These are phyloP conservation scores for Globisporangium okanoganense DNA, from an alignment of 352 stramenopile species.

Conservation along the genomic window DNA sequence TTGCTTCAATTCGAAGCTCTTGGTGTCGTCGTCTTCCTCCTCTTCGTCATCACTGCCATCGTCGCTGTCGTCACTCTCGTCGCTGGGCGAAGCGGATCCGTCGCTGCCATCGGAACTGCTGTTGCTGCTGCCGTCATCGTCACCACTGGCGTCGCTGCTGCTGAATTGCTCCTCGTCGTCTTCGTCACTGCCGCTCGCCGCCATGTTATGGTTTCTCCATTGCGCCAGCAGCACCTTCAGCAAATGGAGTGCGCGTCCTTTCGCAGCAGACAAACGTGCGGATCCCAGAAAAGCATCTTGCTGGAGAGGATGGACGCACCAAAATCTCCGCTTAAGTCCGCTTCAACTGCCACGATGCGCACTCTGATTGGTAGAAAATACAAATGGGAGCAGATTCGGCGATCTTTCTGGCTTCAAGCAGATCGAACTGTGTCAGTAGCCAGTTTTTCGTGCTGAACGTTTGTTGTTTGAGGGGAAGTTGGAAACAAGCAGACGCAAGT, in stretches of 20 bases:
- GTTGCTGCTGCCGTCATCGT: conserved; percentile 14
- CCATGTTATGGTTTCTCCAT: neutral
- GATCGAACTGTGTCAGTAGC: neutral
- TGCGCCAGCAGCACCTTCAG: neutral
- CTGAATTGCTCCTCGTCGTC: conserved; percentile 15
- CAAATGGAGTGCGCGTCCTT: conserved; percentile 1
- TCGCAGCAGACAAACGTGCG: conserved; percentile 3
- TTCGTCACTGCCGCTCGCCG: conserved; percentile 16
- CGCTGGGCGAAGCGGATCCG: neutral
- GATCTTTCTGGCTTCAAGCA: conserved; percentile 18
- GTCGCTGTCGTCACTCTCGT: neutral
- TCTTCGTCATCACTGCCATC: conserved; percentile 13
- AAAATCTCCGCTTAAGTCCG: conserved; percentile 7
- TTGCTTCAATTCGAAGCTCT: conserved; percentile 19
- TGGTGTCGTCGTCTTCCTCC: neutral
- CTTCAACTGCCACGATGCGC: conserved; percentile 1
- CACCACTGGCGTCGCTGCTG: conserved; percentile 8
- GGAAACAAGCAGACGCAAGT: neutral
- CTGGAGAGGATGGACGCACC: conserved; percentile 4
- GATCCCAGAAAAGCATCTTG: neutral
- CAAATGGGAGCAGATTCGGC: conserved; percentile 2
- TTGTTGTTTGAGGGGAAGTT: neutral
- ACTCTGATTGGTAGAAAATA: conserved; percentile 8
- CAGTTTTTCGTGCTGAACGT: conserved; percentile 6
- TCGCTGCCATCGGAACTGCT: conserved; percentile 9